A percentile compares a stretch with the other conserved stretches of the same genome.
Evolutionary conservation across 345 rosid genomes (phyloP).

Genomic region (Hirschfeldia incana): DNA sequence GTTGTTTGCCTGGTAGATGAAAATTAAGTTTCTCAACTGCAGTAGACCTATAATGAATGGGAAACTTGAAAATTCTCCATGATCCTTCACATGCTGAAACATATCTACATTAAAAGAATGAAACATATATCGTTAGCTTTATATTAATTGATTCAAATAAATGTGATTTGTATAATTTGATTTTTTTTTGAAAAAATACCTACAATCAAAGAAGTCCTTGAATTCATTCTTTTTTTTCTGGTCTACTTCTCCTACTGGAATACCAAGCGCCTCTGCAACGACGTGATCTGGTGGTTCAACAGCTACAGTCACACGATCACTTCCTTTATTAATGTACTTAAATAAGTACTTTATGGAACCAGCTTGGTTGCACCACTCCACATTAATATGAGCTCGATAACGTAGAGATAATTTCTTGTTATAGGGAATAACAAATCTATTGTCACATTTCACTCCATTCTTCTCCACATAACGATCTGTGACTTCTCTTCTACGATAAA

Average conservation of each 20-base stretch:
- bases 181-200: not conserved
- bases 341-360: not conserved
- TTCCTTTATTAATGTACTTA: not conserved
- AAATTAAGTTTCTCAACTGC: not conserved
- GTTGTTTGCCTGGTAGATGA: not conserved
- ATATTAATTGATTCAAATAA: too few relatives aligned
- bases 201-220: not conserved
- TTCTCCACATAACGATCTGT: not conserved
- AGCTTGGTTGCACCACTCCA: too few relatives aligned
- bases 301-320: not conserved
- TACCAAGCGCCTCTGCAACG: not conserved
- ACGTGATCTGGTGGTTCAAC: not conserved
- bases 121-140: not conserved
- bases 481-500: not conserved
- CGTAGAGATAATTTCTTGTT: too few relatives aligned
- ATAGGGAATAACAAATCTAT: too few relatives aligned
- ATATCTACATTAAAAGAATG: not conserved
- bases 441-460: not conserved
- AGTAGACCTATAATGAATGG: not conserved
- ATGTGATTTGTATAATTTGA: too few relatives aligned
- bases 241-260: not conserved
- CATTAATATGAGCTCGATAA: too few relatives aligned
- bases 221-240: not conserved
- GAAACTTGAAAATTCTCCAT: not conserved
- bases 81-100: not conserved